Evolutionary conservation across 2,329 filamentous ascomycete genomes (phyloP), one percentile per base, ranked within the genome.

Genomic region (Tricladium varicosporioides): DNA sequence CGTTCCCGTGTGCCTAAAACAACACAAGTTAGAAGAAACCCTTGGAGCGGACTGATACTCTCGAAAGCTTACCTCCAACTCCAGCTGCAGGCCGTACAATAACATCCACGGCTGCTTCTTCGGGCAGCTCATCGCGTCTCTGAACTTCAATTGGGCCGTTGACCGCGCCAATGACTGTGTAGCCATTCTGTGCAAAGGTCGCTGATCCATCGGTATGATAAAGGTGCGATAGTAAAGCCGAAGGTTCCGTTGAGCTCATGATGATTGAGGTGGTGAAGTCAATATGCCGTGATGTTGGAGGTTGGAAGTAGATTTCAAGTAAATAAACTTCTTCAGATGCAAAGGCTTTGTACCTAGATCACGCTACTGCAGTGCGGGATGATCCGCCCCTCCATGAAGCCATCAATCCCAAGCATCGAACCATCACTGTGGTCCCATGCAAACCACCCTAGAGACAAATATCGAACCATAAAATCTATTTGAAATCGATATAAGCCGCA

Each of bases 131-230:
- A 70, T 99, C 93, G 67, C 91, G 85, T 67, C 92, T 84, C 65
- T 86, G 85, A 14, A 93, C 91, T 76, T 99, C 94, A 64, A 97
- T 84, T 14, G 94, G 94, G 0, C 93, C 94, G 74, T 96, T 97
- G 64, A 96, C 91, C 13, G 91, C 87, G 55, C 88, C 89, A 53
- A 95, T 83, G 62, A 97, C 82, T 46, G 86, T 87, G 73, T 92
- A 96, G 49, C 91, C 89, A 56, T 84, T 80, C 66, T 86, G 81
- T 1, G 88, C 84, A 71, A 91, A 92, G 9, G 84, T 87, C 10
- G 89, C 89, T 48, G 91, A 95, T 60, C 91, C 91, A 71, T 95
- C 90, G 22, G 89, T 82, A 60, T 86, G 87, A 58, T 84, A 79
- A 2, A 95, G 79, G 62, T 80, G 79, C 31, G 81, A 81, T 10